Conservation (phyloP, 129 eudicot species). For the Oenanthe sinensis region DNA sequence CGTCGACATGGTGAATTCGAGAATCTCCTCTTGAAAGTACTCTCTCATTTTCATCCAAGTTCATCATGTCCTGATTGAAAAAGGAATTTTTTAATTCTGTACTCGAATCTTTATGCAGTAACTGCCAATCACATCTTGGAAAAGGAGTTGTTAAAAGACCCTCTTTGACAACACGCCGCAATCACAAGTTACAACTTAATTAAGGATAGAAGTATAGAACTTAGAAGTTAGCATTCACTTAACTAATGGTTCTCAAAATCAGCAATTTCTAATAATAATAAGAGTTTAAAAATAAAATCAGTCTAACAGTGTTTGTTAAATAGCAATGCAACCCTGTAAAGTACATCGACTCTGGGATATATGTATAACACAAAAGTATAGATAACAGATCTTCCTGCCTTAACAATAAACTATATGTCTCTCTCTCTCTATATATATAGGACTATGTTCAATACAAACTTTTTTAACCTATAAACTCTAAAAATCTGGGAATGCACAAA, state of each 20-base stretch:
- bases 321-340: neutral
- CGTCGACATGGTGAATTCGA: slow-evolving; percentile 73
- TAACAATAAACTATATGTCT: neutral
- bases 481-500: too few species aligned
- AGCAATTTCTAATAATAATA: neutral
- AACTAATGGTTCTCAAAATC: neutral
- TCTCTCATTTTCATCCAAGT: slow-evolving; percentile 58
- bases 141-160: neutral
- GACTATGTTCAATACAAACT: too few species aligned
- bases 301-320: neutral
- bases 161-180: neutral
- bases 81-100: neutral
- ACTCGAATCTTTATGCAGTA: neutral
- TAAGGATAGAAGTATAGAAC: neutral
- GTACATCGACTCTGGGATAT: neutral
- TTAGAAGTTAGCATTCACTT: neutral
- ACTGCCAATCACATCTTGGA: neutral
- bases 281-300: neutral
- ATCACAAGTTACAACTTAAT: neutral
- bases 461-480: too few species aligned
- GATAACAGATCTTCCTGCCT: neutral
- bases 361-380: neutral
- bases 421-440: too few species aligned
- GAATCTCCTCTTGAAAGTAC: slow-evolving; percentile 60
- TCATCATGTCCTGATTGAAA: slow-evolving; percentile 79